Evolutionary conservation across 306 rosid species (phyloP), one percentile per base, ranked within the genome.

Genomic region (Citrullus colocynthis): DNA sequence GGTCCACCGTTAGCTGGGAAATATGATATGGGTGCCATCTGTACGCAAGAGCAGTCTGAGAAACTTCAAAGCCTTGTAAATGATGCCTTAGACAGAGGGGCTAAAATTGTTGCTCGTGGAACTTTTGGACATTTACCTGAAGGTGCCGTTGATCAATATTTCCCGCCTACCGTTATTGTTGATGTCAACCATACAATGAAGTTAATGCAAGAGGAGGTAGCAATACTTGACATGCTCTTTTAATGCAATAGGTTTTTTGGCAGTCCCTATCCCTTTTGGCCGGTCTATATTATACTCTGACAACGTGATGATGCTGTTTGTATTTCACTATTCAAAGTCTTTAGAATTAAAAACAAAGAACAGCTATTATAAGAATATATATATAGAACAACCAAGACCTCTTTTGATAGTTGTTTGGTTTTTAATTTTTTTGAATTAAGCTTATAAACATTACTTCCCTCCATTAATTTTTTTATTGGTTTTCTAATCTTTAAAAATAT

Each of bases 181-280:
- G 91, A 96, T 77, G 97, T 92, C 81, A 89, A 92, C 79, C 99
- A 91, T 88, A 85, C 93, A 0, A 92, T 96, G 98, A 87, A 79
- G 81, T 83, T 96, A 89, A 96, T 96, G 99, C 97, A 96, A 83
- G 98, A 96, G 82, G 99, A 92, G 99, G 99, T 96, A 86, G 10
- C 18, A 16, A 74, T 48, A 32, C 30, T 52, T 34, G 62, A 52
- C 44, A 52, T 52, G 48, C 62, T 74, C 32, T 74, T 74, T 72
- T 74, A 9, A 24, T 51, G 77, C 39, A 30, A 16, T 51, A 9
- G 82, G 80, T 34, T 20, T 17, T 52, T 9, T 59, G 4, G 64
- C 6, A 71, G 61, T 72, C 20, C 54, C 54, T 48, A 48, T 48
- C 60, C 65, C 34, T 1, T 66, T 71, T 30, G 3, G 8, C 16